A percentile compares a stretch with the other conserved stretches of the same genome.
Conservation (phyloP, 306 rosid species). For the Fragaria vesca region DNA sequence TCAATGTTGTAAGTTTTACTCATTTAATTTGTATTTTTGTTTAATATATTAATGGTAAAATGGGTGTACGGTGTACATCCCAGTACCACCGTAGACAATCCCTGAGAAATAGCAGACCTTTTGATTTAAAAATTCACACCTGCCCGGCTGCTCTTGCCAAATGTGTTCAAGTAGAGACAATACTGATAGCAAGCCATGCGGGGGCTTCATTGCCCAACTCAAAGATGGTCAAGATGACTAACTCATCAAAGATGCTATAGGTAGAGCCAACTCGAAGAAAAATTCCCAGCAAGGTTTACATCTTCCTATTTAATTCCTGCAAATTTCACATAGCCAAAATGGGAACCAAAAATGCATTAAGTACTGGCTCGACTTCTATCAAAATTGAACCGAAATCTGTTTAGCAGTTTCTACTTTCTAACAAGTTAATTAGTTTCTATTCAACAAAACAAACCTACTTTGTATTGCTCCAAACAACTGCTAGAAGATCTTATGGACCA, state of each 20-base stretch:
- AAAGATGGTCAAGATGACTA: neutral
- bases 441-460: neutral
- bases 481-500: neutral
- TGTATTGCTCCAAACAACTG: neutral
- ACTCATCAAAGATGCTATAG: neutral
- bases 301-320: neutral
- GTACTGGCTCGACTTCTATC: neutral
- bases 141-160: neutral
- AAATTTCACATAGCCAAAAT: neutral
- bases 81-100: no score
- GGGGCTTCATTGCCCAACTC: neutral
- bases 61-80: no score
- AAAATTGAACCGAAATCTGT: no score
- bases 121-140: neutral
- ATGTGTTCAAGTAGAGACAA: neutral
- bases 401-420: neutral
- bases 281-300: neutral
- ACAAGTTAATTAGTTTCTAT: neutral
- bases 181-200: neutral
- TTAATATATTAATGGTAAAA: no score
- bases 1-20: no score
- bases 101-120: neutral
- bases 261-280: neutral
- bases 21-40: no score
- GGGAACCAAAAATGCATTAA: neutral